Evolutionary conservation across 164 flowering plant genomes (phyloP), one percentile per base, ranked within the genome.

Genomic region (Berberis thunbergii): DNA sequence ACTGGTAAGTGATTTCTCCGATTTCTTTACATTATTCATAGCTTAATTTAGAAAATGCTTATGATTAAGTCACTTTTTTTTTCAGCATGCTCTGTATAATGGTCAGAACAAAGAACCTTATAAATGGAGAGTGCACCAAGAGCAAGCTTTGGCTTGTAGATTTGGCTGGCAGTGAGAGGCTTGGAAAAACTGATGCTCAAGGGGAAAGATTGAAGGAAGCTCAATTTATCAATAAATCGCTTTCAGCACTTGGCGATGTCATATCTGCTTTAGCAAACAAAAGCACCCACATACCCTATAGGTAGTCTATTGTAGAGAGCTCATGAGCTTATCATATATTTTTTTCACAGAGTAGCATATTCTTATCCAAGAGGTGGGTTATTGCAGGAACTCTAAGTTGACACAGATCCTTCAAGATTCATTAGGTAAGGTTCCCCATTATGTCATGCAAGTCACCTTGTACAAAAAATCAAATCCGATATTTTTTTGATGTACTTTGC

Each of bases 361-460:
- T 26, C 26, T 26, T 26, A 26, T 26, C 26, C 26, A 26, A 26
- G 26, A 26, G 26, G 26, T 26, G 54, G 45, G n/a, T 26, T 54
- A 64, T 44, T 68, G 43, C 83, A 89, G 97, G 84, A 91, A 91
- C 74, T 91, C 97, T 7, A 91, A 91, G 78, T 72, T 91, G 75
- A 91, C 97, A 50, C 97, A 91, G 76, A 48, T 91, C 45, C 96
- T 91, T 61, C 97, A 91, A 64, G 97, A 91, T 73, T 91, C 97
- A 58, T 71, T 87, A 72, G 93, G 93, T 85, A 81, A 73, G 12
- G 38, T 49, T 26, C 26, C 26, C 26, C 26, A 26, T 26, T 26
- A 26, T 26, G 26, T 26, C 26, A 26, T 26, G 26, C 49, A 45
- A 44, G 26, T 26, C 26, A 0, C 26, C 26, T 26, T 8, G 26